Evolutionary conservation across 139 green algal genomes (phyloP), one percentile per base, ranked within the genome.

Genomic region (Tetradesmus obliquus): DNA sequence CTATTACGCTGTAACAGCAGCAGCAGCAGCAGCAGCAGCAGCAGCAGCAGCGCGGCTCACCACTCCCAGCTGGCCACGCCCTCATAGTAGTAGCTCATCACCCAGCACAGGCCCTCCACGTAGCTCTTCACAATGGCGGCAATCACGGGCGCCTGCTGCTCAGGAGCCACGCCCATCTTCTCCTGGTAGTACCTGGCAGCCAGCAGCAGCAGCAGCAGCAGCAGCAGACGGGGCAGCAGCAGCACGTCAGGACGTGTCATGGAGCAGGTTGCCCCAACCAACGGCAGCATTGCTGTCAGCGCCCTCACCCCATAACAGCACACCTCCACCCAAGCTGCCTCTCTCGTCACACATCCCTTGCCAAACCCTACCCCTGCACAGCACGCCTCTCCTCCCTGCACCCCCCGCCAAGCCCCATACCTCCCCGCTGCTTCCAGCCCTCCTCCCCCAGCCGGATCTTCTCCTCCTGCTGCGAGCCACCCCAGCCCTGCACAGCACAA

Each of bases 31-130:
- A 51, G 83, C 83, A 66, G 13, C 2, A 12, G 54, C 58, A 20
- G 32, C 85, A 79, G 85, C 13, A 82, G 2, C 51, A 72, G 74
- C 22, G 20, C 71, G 55, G 20, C 93, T 89, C 85, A 98, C 94
- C 94, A 97, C 24, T 91, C 69, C 94, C 94, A 97, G n/a, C 91
- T 95, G 24, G 94, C 94, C 24, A 95, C 94, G 71, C 96, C 97
- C 60, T 98, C 96, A 91, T 98, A 99, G 95, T 99, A 98, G 94
- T 99, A 99, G 69, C 84, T 82, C 97, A 99, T 98, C 55, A 99
- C 98, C 98, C 98, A 99, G 93, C 94, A 97, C 90, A 99, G 94
- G 1, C 98, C 98, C 93, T 98, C 95, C 69, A 99, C 95, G 92
- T 98, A 99, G 17, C 93, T 90, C 79, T 94, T 85, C 84, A 99